Evolutionary conservation across 1,139 yeast species (phyloP).

Genomic region (Nematodospora anomalae): DNA sequence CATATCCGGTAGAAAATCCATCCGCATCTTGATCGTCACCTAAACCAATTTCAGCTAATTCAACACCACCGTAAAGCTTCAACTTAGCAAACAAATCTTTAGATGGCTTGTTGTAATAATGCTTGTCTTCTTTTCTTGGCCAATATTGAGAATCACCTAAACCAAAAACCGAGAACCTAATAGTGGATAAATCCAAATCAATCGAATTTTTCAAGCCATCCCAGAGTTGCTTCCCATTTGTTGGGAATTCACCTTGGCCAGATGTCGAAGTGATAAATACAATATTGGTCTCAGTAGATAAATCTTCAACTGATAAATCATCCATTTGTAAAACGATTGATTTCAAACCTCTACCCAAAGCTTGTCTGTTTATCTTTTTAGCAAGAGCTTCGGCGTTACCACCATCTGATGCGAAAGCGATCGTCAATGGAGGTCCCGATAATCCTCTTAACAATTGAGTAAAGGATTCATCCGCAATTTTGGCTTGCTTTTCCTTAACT

Average conservation of each 20-base stretch:
- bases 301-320: slow-evolving; percentile 76
- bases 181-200: slow-evolving; percentile 70
- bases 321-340: slow-evolving; percentile 80
- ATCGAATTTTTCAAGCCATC: slow-evolving; percentile 70
- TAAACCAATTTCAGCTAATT: slow-evolving; percentile 72
- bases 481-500: slow-evolving; percentile 58
- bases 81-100: slow-evolving; percentile 68
- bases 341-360: slow-evolving; percentile 82
- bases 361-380: slow-evolving; percentile 79
- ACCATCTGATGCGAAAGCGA: slow-evolving; percentile 93
- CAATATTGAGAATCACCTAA: slow-evolving; percentile 93
- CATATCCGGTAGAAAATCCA: slow-evolving; percentile 87
- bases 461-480: slow-evolving; percentile 76
- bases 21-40: slow-evolving; percentile 99
- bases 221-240: slow-evolving; percentile 91
- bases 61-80: slow-evolving; percentile 69
- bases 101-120: slow-evolving; percentile 91
- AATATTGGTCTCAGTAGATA: slow-evolving; percentile 78
- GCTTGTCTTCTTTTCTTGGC: slow-evolving; percentile 96
- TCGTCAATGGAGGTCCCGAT: slow-evolving; percentile 89
- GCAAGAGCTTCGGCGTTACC: slow-evolving; percentile 89
- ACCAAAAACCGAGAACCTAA: slow-evolving; percentile 79
- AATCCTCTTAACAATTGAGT: slow-evolving; percentile 77
- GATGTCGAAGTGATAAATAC: slow-evolving; percentile 86
- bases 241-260: slow-evolving; percentile 98